Evolutionary conservation across 2,329 filamentous ascomycete species (phyloP).

Genomic region (Xylariaceae sp.): DNA sequence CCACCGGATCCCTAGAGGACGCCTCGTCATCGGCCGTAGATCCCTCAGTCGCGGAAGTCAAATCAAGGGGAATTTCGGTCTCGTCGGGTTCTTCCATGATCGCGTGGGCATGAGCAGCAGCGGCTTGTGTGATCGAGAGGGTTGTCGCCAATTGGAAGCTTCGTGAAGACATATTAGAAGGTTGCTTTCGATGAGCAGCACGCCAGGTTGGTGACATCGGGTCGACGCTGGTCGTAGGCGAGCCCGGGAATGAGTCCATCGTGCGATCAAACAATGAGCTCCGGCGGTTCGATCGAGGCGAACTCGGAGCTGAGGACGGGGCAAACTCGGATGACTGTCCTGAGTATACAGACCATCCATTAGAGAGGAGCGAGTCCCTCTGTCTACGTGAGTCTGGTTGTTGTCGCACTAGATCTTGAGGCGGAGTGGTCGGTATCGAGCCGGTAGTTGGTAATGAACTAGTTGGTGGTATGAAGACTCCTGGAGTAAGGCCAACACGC

Average conservation of each 20-base stretch:
- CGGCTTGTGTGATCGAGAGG: conserved; percentile 27
- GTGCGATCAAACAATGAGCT: conserved; percentile 80
- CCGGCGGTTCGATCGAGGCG: conserved; percentile 74
- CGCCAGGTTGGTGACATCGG: conserved; percentile 66
- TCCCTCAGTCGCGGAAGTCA: conserved; percentile 39
- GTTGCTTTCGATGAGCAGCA: conserved; percentile 55
- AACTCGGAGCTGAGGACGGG: conserved; percentile 76
- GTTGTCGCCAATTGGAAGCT: conserved; percentile 45
- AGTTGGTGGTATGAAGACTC: conserved; percentile 61
- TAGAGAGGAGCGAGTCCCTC: conserved; percentile 52
- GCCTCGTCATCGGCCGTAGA: conserved; percentile 39
- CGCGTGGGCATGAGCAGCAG: conserved; percentile 29
- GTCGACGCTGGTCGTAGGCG: conserved; percentile 76
- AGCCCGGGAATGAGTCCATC: conserved; percentile 71
- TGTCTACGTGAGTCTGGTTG: conserved; percentile 45
- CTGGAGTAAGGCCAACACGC: conserved; percentile 64
- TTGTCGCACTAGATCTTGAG: conserved; percentile 43
- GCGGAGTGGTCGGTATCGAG: conserved; percentile 46
- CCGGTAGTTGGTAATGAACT: conserved; percentile 42
- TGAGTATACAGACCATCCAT: conserved; percentile 68
- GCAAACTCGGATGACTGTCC: conserved; percentile 65
- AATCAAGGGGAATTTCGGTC: conserved; percentile 36
- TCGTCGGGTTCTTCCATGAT: conserved; percentile 39
- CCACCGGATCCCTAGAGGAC: conserved; percentile 24
- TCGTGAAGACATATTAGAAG: conserved; percentile 58